These are phyloP conservation scores for Eucalyptus pauciflora DNA, from an alignment of 345 rosid species.

Conservation along the genomic window DNA sequence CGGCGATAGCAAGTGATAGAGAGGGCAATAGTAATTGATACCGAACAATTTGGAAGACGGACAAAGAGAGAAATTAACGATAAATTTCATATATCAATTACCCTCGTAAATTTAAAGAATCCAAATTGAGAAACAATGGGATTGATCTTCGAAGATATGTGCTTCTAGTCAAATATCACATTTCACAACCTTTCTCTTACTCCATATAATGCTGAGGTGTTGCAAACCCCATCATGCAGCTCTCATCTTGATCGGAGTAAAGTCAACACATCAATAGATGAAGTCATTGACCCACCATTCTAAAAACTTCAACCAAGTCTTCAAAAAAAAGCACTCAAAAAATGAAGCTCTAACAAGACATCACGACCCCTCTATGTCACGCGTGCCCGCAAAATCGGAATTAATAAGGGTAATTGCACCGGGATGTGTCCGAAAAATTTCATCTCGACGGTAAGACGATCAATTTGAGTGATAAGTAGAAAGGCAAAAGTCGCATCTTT, in stretches of 20 bases:
- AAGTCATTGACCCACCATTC: not conserved
- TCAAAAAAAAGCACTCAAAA: not conserved
- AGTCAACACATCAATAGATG: not conserved
- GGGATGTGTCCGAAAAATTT: not conserved
- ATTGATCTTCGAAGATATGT: not conserved
- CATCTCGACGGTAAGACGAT: not conserved
- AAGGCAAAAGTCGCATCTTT: not conserved
- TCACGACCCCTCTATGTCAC: not conserved
- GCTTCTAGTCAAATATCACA: not conserved
- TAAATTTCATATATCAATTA: not conserved
- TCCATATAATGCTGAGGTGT: not conserved
- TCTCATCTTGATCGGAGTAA: not conserved
- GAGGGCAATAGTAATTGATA: not conserved
- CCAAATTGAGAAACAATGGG: not conserved
- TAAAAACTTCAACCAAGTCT: not conserved
- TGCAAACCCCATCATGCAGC: not conserved
- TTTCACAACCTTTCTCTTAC: not conserved
- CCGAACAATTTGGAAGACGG: rapidly evolving
- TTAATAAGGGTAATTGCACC: not conserved
- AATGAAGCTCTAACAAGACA: not conserved
- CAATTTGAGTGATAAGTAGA: not conserved
- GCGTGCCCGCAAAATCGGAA: not conserved
- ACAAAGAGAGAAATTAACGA: not conserved
- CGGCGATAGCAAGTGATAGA: no score
- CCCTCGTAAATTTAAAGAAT: not conserved